A percentile compares a stretch with the other conserved stretches of the same genome.
Evolutionary conservation across 2,329 filamentous ascomycete species (phyloP).

Genomic region (Myriosclerotinia scirpicola): DNA sequence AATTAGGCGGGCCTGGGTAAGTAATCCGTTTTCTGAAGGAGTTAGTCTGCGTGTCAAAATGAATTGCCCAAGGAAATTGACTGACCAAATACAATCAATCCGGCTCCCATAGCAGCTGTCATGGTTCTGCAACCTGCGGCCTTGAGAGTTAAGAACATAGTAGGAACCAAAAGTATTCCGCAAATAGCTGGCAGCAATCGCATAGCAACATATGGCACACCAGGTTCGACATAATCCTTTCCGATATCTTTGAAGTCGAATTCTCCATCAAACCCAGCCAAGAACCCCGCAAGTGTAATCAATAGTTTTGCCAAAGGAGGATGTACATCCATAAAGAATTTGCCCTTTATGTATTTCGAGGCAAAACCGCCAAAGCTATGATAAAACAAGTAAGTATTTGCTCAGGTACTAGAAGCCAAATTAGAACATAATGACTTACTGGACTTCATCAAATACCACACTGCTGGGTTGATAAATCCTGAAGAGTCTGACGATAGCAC

Average conservation of each 20-base stretch:
- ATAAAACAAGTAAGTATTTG: conserved; percentile 28
- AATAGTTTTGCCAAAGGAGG: conserved; percentile 95
- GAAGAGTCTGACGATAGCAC: conserved; percentile 81
- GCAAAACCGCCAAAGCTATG: conserved; percentile 93
- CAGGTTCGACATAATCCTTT: conserved; percentile 94
- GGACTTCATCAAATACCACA: conserved; percentile 98
- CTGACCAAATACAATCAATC: conserved; percentile 85
- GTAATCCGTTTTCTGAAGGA: conserved; percentile 79
- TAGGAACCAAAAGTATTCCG: conserved; percentile 83
- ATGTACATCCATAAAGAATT: conserved; percentile 99
- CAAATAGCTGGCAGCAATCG: conserved; percentile 87
- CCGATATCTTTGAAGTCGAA: conserved; percentile 99
- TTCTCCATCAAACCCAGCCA: conserved; percentile 90
- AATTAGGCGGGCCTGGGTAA: conserved; percentile 93
- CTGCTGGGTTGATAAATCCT: conserved; percentile 94
- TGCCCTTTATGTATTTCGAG: conserved; percentile 98
- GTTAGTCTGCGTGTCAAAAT: conserved; percentile 31
- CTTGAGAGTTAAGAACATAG: conserved; percentile 93
- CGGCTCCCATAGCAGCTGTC: conserved; percentile 79
- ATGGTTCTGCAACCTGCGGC: conserved; percentile 83
- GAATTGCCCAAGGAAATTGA: conserved; percentile 23
- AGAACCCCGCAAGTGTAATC: conserved; percentile 90
- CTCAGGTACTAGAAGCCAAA: conserved; percentile 1
- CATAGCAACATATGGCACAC: conserved; percentile 97
- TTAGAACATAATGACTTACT: conserved; percentile 63